A percentile compares a stretch with the other conserved stretches of the same genome.
Conservation (phyloP, 768 basidiomycete genomes). For the Kwoniella pini region DNA sequence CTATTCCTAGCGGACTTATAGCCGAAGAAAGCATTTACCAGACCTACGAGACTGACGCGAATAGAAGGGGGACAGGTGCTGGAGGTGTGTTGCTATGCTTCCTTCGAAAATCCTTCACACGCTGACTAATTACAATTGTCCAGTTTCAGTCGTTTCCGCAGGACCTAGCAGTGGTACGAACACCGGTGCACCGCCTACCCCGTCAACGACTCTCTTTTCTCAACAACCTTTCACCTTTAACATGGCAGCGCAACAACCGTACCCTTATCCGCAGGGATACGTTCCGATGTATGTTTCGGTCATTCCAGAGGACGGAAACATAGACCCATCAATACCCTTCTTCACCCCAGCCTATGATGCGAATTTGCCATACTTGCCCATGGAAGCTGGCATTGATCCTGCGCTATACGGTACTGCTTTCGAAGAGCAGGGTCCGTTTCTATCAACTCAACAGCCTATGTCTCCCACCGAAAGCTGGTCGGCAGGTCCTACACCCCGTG, state of each 20-base stretch:
- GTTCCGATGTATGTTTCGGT: conserved; percentile 19
- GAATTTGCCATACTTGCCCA: conserved; percentile 5
- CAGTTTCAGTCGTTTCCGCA: background rate
- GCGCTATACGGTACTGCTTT: background rate
- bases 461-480: conserved; percentile 25
- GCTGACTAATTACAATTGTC: background rate
- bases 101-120: too few species aligned
- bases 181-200: background rate
- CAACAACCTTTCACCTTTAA: conserved; percentile 4
- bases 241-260: background rate
- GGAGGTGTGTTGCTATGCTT: background rate
- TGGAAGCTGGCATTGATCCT: conserved; percentile 10
- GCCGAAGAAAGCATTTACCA: conserved; percentile 6
- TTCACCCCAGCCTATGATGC: conserved; percentile 13
- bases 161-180: background rate
- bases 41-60: conserved; percentile 8
- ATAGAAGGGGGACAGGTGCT: background rate
- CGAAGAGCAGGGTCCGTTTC: conserved; percentile 25
- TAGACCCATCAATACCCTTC: conserved; percentile 4
- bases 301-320: conserved; percentile 12
- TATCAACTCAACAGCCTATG: conserved; percentile 24
- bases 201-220: background rate
- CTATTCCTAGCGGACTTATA: conserved; percentile 5
- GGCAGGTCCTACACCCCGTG: conserved; percentile 18
- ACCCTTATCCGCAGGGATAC: conserved; percentile 11